A percentile compares a stretch with the other conserved stretches of the same genome.
phyloP scores from a whole-genome alignment of 2,329 filamentous ascomycete species.

The Aureobasidium sp. region DNA sequence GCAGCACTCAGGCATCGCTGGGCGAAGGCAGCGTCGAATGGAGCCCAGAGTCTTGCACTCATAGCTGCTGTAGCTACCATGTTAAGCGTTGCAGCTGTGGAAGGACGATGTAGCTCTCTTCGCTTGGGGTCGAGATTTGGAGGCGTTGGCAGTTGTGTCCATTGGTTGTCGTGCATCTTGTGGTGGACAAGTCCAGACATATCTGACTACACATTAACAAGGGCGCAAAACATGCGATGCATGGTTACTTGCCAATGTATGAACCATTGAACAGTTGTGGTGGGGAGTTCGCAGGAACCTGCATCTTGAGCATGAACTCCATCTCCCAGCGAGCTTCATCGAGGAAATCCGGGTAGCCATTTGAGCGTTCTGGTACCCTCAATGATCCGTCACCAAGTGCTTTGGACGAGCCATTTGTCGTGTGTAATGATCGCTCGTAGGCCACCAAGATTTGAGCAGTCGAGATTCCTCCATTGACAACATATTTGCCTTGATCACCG shows the following conservation, averaged over 20 bases:
- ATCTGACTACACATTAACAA: not conserved
- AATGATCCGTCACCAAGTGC: constrained; percentile 11
- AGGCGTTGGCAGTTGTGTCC: constrained; percentile 12
- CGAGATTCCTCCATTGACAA: constrained; percentile 14
- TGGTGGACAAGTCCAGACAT: constrained; percentile 13
- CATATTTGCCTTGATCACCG: constrained; percentile 14
- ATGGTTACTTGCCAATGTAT: constrained; percentile 2
- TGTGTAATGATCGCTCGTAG: constrained; percentile 10
- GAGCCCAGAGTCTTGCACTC: constrained; percentile 12
- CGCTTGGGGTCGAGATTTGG: constrained; percentile 12
- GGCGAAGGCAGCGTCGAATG: constrained; percentile 8
- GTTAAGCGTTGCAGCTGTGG: constrained; percentile 14
- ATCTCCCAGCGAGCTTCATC: constrained; percentile 15
- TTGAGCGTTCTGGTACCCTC: constrained; percentile 11
- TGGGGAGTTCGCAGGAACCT: constrained; percentile 10
- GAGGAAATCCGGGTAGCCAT: constrained; percentile 12
- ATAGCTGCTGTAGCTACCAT: constrained; percentile 13
- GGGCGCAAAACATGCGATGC: not conserved
- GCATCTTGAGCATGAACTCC: constrained; percentile 13
- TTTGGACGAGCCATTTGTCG: not conserved
- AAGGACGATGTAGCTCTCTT: constrained; percentile 14
- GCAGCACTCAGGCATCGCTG: constrained; percentile 10
- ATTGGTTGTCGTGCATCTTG: constrained; percentile 15
- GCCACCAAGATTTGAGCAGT: constrained; percentile 14
- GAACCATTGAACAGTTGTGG: constrained; percentile 12